Percentiles rank a stretch among this genome's conserved stretches.
phyloP scores from a whole-genome alignment of 2,329 filamentous ascomycete species.

The Fusarium euwallaceae region DNA sequence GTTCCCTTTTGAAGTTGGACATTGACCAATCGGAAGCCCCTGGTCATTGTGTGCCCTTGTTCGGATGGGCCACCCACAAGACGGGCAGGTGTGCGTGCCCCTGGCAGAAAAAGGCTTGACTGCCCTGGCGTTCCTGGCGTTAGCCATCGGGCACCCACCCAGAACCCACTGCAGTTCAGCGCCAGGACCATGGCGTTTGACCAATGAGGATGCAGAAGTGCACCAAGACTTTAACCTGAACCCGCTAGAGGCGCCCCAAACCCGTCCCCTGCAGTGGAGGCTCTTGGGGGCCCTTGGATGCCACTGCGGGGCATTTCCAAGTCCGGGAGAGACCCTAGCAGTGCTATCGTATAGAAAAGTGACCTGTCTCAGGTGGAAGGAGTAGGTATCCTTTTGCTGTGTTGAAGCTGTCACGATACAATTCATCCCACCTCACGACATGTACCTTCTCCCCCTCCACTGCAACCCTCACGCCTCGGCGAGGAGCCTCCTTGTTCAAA shows the following conservation, averaged over 20 bases:
- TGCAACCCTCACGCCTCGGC: conserved; percentile 16
- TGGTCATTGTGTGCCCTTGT: not conserved
- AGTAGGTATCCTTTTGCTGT: conserved; percentile 2
- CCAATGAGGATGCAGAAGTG: conserved; percentile 12
- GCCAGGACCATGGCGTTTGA: conserved; percentile 16
- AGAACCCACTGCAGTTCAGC: conserved; percentile 10
- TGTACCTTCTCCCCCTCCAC: conserved; percentile 17
- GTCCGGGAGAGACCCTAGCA: conserved; percentile 17
- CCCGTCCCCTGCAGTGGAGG: conserved; percentile 39
- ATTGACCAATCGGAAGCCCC: conserved; percentile 31
- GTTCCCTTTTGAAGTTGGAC: conserved; percentile 15
- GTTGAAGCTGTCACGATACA: conserved; percentile 13
- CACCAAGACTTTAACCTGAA: conserved; percentile 29
- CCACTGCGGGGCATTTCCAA: conserved; percentile 7
- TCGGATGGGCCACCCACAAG: not conserved
- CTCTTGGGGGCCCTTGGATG: conserved; percentile 11
- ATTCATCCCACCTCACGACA: not conserved
- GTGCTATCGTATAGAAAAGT: conserved; percentile 6
- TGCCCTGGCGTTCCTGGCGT: conserved; percentile 12
- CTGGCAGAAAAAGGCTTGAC: conserved; percentile 23
- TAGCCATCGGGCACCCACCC: not conserved
- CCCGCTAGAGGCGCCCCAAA: conserved; percentile 32
- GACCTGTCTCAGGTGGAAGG: conserved; percentile 11
- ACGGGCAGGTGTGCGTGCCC: conserved; percentile 13
- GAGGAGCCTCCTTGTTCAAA: conserved; percentile 39